Conservation (phyloP, 805 yeast genomes). For the Yarrowia divulgata region DNA sequence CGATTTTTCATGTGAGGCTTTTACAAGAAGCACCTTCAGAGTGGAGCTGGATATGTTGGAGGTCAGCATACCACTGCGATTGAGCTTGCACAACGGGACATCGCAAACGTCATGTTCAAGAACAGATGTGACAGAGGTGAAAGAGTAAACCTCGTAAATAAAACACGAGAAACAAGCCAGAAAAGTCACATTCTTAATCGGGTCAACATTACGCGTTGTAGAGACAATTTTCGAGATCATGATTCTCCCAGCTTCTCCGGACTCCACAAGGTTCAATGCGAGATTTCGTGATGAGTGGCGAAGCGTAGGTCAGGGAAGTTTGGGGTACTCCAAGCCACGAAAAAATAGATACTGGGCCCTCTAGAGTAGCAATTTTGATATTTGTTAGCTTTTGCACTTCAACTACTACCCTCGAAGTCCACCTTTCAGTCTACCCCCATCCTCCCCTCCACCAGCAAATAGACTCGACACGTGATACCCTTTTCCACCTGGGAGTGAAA, state of each 20-base stretch:
- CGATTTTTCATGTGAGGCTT: too few relatives aligned
- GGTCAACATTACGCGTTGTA: neutral
- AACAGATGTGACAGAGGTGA: too few relatives aligned
- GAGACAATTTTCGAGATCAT: too few relatives aligned
- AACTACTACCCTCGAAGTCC: neutral
- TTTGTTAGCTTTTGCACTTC: too few relatives aligned
- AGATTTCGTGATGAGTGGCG: slow-evolving; percentile 19
- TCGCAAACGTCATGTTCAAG: too few relatives aligned
- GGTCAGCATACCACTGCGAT: neutral
- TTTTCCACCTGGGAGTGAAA: slow-evolving; percentile 39
- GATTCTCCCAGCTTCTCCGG: slow-evolving; percentile 34
- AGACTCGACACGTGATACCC: slow-evolving; percentile 38
- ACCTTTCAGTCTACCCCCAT: too few relatives aligned
- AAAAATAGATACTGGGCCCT: too few relatives aligned
- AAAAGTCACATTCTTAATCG: neutral
- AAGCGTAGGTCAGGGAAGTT: neutral
- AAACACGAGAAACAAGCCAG: too few relatives aligned
- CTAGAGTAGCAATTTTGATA: too few relatives aligned
- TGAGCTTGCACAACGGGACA: neutral
- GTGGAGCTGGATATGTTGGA: neutral
- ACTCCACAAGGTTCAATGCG: slow-evolving; percentile 10
- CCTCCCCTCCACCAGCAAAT: neutral
- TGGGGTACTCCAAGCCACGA: too few relatives aligned
- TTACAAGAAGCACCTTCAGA: too few relatives aligned
- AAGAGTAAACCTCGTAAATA: too few relatives aligned